Evolutionary conservation across 2,329 filamentous ascomycete species (phyloP).

Genomic region (Alternaria infectoria): DNA sequence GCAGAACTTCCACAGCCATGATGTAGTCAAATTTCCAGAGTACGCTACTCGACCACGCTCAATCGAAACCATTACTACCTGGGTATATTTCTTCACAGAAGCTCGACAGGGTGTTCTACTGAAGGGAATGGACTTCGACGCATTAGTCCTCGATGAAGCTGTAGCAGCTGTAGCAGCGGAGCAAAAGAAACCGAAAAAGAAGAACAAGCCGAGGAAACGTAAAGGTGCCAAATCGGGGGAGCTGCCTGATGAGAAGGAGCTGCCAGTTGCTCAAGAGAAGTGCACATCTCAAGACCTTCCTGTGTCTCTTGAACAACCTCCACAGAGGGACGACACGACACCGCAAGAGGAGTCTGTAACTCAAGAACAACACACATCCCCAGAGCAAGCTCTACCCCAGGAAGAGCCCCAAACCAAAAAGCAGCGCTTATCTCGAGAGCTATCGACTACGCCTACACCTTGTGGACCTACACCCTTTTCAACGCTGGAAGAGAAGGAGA

Average conservation of each 20-base stretch:
- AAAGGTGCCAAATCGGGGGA: not conserved
- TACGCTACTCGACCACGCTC: not conserved
- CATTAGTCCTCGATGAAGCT: not conserved
- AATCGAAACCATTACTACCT: not conserved
- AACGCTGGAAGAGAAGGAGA: not conserved
- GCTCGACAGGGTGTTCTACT: not conserved
- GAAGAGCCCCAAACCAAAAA: not conserved
- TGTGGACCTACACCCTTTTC: not conserved
- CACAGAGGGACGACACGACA: not conserved
- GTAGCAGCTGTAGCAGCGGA: not conserved
- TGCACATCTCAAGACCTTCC: not conserved
- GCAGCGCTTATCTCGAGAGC: not conserved
- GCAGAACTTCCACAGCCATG: not conserved
- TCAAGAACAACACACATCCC: not conserved
- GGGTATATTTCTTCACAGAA: not conserved
- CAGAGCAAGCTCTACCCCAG: not conserved
- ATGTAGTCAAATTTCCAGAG: not conserved
- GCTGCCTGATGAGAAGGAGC: not conserved
- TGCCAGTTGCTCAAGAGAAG: not conserved
- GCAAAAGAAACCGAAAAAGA: not conserved
- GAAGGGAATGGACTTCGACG: not conserved
- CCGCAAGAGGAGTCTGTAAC: not conserved
- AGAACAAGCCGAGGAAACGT: not conserved
- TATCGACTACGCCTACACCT: not conserved
- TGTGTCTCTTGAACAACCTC: not conserved